Conservation (phyloP, 1,139 yeast genomes). For the Saccharomyces uvarum region DNA sequence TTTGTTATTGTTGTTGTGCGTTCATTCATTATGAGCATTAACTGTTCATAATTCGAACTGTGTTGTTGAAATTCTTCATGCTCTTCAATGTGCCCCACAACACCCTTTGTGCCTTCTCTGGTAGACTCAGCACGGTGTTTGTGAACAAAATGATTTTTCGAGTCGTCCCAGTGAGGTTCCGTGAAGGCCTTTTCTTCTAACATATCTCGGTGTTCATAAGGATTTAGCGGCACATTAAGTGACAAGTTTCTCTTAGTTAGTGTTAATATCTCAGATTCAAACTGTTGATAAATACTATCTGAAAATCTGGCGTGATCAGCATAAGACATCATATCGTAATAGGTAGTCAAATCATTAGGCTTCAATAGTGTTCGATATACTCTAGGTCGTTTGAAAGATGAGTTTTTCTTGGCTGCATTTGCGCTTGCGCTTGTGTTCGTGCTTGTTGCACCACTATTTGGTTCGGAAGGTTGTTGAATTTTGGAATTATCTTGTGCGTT, state of each 20-base stretch:
- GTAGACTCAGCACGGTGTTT: conserved; percentile 45
- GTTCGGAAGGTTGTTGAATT: conserved; percentile 4
- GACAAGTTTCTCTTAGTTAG: conserved; percentile 72
- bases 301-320: conserved; percentile 77
- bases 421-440: conserved; percentile 3
- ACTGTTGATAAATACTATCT: conserved; percentile 44
- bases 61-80: conserved; percentile 67
- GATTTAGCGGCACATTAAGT: conserved; percentile 64
- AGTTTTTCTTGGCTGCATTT: conserved; percentile 1
- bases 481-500: background rate
- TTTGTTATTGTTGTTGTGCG: conserved; percentile 31
- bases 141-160: conserved; percentile 36
- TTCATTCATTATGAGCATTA: conserved; percentile 52
- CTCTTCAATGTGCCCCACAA: conserved; percentile 40
- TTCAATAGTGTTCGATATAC: conserved; percentile 68
- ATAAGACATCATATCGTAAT: conserved; percentile 77
- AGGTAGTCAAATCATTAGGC: conserved; percentile 74
- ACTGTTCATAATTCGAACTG: conserved; percentile 81
- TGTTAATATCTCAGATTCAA: conserved; percentile 76
- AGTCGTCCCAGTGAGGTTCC: conserved; percentile 41
- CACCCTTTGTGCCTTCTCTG: conserved; percentile 37
- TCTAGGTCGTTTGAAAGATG: conserved; percentile 43
- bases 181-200: conserved; percentile 40
- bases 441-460: conserved; percentile 1
- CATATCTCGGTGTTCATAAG: conserved; percentile 43